phyloP scores from a whole-genome alignment of 2,329 filamentous ascomycete species.

The Cytospora paraplurivora region DNA sequence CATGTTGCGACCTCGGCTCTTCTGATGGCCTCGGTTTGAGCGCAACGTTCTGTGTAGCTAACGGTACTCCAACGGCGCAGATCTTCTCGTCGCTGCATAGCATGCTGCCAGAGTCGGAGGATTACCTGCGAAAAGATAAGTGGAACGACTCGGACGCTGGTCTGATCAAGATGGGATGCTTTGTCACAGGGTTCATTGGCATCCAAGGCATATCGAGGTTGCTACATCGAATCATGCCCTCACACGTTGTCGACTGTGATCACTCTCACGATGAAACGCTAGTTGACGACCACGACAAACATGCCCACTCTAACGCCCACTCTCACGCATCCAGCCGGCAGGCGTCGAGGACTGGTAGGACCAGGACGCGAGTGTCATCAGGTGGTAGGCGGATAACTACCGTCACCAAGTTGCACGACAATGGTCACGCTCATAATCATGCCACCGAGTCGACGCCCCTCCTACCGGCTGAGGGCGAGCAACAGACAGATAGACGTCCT shows the following conservation, averaged over 20 bases:
- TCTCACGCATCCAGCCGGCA: slow-evolving; percentile 31
- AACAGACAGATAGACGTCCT: slow-evolving; percentile 32
- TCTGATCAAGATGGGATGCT: slow-evolving; percentile 68
- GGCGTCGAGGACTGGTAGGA: slow-evolving; percentile 23
- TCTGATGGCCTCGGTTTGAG: slow-evolving; percentile 12
- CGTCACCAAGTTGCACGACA: slow-evolving; percentile 26
- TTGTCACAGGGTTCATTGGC: slow-evolving; percentile 71
- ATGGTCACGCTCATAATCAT: slow-evolving; percentile 29
- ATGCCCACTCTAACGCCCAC: slow-evolving; percentile 35
- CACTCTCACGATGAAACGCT: slow-evolving; percentile 66
- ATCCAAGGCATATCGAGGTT: slow-evolving; percentile 74
- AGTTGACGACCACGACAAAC: slow-evolving; percentile 34
- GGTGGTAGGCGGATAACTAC: slow-evolving; percentile 27
- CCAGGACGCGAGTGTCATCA: slow-evolving; percentile 27
- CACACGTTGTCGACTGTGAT: slow-evolving; percentile 79
- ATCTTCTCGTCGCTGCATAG: slow-evolving; percentile 89
- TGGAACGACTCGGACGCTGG: slow-evolving; percentile 68
- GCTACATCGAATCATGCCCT: slow-evolving; percentile 73
- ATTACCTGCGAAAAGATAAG: slow-evolving; percentile 71
- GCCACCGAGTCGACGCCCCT: slow-evolving; percentile 53
- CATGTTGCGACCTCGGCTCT: neutral
- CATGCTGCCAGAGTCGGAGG: slow-evolving; percentile 86
- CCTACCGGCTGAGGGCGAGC: slow-evolving; percentile 38
- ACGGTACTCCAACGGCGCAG: slow-evolving; percentile 46
- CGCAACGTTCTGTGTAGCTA: neutral